Evolutionary conservation across 805 yeast genomes (phyloP), one percentile per base, ranked within the genome.

Genomic region (Debaryomyces hansenii): DNA sequence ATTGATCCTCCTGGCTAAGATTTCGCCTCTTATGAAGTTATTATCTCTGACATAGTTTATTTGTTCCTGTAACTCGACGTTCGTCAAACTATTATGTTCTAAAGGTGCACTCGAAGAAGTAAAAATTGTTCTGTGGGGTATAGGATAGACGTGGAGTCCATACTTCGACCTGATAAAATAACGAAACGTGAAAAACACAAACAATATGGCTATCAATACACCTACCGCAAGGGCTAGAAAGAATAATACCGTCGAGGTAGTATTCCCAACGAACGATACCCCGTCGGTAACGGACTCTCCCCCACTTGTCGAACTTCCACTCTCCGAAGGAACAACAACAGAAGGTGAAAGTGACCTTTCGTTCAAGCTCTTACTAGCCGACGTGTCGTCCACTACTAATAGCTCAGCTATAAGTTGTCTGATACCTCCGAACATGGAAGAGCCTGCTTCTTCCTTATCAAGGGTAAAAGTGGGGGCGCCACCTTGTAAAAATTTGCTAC

Each of bases 151-250:
- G 51, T 77, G 79, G 9, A 83, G 64, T 0, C 88, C 88, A 53
- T 72, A 75, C 46, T 69, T 73, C 4, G 85, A 72, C 42, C 87
- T 66, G 3, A 83, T 72, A 53, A 83, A 77, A 59, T 84, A 83
- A 41, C 87, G 65, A 43, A 79, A 57, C 9, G 87, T 79, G 70
- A 84, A 82, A 63, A 82, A 82, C 7, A 82, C 52, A 54, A 84
- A 81, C 21, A 81, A 58, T 0, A 71, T 16, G 4, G 87, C 86
- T 34, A 83, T 81, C 18, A 76, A 57, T 10, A 82, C 76, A 3
- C 87, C 88, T 11, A 82, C 79, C 0, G 84, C 78, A 31, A 84
- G 69, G 0, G 88, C 87, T 10, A 84, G 64, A 62, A 82, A 81
- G 62, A 84, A 84, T 27, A 84, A 64, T 31, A 82, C 81, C 1